Evolutionary conservation across 805 yeast genomes (phyloP), one percentile per base, ranked within the genome.

Genomic region (Isabelozyma heimii): DNA sequence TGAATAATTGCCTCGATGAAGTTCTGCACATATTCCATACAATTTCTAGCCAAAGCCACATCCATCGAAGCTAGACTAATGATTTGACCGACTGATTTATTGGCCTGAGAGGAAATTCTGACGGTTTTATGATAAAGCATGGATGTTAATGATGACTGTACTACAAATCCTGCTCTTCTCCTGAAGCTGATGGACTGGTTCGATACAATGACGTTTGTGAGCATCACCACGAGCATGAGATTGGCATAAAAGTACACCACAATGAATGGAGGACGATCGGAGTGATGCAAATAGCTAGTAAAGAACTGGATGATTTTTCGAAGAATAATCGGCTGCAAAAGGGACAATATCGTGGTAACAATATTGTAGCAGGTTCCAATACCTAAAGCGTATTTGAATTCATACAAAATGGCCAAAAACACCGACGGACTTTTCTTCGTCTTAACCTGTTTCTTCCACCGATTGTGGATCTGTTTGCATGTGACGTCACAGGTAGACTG

Each of bases 21-120:
- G 1, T 49, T 45, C 37, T 60, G 63, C 7, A 62, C 54, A 16
- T 13, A 26, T 20, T 62, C 51, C 24, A 55, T 57, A 13, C 43
- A 24, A 41, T 40, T 40, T 27, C 41, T 51, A 41, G 42, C 50
- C 43, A 42, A 57, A 38, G 39, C 42, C 2, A 62, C 63, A 42
- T 63, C 67, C 26, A 61, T 56, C 5, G 65, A 57, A 35, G 59
- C 54, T 37, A 58, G 50, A 43, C 60, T 63, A 26, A 63, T 55
- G 43, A 63, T 55, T 20, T 63, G 64, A 10, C 66, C 67, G 2
- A 61, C 51, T 1, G 64, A 47, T 9, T 57, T 47, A 8, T 52
- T 47, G 12, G 53, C 42, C 4, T 61, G 44, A 1, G 65, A 47
- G 4, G 63, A 57, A 5, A 63, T 46, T n/a, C 45, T 50, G 37